A percentile compares a stretch with the other conserved stretches of the same genome.
Conservation (phyloP, 345 rosid species). For the Populus euphratica region DNA sequence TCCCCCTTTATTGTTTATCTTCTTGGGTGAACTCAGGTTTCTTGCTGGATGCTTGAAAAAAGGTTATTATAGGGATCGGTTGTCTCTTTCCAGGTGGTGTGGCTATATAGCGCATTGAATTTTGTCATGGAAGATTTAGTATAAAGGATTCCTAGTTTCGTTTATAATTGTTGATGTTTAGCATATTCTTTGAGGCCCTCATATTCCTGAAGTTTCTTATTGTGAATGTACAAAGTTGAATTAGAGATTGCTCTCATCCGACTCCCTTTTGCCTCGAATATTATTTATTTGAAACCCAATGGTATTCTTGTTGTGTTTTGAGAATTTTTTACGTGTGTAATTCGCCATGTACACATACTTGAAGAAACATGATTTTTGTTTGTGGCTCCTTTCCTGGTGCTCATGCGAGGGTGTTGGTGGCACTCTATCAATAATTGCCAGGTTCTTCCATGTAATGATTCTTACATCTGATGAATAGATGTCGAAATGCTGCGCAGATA, state of each 20-base stretch:
- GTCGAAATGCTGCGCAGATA: neutral
- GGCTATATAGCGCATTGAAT: conserved; percentile 30
- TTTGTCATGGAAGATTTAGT: conserved; percentile 29
- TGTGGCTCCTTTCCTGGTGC: too few species aligned
- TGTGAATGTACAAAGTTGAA: conserved; percentile 29
- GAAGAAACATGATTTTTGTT: neutral
- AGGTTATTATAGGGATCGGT: conserved; percentile 26
- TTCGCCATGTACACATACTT: neutral
- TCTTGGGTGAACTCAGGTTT: conserved; percentile 20
- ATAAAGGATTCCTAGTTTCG: conserved; percentile 10
- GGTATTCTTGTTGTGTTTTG: neutral
- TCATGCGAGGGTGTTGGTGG: neutral
- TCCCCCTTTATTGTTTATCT: neutral
- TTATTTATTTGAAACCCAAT: neutral
- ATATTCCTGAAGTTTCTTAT: conserved; percentile 2
- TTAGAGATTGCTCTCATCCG: conserved; percentile 1
- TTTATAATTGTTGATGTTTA: conserved; percentile 13
- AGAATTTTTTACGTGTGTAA: neutral
- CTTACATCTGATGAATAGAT: neutral
- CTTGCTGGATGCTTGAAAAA: conserved; percentile 27
- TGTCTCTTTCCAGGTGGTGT: conserved; percentile 27
- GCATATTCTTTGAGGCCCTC: conserved; percentile 30
- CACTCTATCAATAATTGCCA: neutral
- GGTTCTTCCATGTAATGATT: neutral
- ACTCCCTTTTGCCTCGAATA: neutral